Conservation (phyloP, 805 yeast genomes). For the Kluyveromyces nonfermentans region DNA sequence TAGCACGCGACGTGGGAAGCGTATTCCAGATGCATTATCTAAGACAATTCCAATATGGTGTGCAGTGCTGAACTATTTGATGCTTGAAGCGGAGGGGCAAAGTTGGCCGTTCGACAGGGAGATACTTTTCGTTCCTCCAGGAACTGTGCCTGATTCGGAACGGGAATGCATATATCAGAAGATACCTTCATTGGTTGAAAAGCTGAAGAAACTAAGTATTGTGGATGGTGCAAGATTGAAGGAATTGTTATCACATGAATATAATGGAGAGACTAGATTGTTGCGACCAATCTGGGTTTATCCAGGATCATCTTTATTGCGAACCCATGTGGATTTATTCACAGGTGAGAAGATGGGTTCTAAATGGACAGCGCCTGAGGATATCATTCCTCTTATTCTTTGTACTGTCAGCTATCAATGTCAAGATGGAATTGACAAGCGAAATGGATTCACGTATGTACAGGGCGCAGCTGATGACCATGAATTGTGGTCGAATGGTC, state of each 20-base stretch:
- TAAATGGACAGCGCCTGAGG: slow-evolving; percentile 29
- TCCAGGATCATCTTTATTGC: slow-evolving; percentile 37
- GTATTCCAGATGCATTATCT: slow-evolving; percentile 77
- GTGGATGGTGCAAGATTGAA: slow-evolving; percentile 29
- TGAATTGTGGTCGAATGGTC: slow-evolving; percentile 64
- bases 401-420: slow-evolving; percentile 56
- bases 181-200: slow-evolving; percentile 41
- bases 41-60: slow-evolving; percentile 92
- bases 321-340: slow-evolving; percentile 18
- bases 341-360: slow-evolving; percentile 23
- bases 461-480: slow-evolving; percentile 97
- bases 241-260: slow-evolving; percentile 19
- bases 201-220: slow-evolving; percentile 34
- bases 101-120: slow-evolving; percentile 13
- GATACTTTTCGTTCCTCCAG: slow-evolving; percentile 41
- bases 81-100: slow-evolving; percentile 30
- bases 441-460: slow-evolving; percentile 50
- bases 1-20: slow-evolving; percentile 78
- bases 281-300: slow-evolving; percentile 62
- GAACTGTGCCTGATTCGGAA: slow-evolving; percentile 51
- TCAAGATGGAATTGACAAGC: slow-evolving; percentile 46
- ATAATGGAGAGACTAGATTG: slow-evolving; percentile 30
- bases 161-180: slow-evolving; percentile 37
- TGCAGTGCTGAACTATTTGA: slow-evolving; percentile 55
- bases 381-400: slow-evolving; percentile 37